Base-by-base conservation (phyloP, 2,329 filamentous ascomycete species). In the Xylaria sp. region DNA sequence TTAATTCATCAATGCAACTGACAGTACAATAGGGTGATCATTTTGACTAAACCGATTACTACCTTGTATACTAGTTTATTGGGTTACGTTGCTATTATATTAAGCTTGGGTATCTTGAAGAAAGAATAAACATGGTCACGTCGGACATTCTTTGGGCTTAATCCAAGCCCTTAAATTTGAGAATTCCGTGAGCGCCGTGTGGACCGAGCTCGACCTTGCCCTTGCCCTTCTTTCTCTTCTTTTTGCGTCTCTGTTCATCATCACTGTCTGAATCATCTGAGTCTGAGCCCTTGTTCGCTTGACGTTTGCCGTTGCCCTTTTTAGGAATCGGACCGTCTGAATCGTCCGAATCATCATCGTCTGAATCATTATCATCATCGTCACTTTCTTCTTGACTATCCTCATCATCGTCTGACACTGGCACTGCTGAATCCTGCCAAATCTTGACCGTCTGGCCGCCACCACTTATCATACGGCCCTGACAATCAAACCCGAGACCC, bases 401-500 rank as follows among this genome's bases (percentile, higher is more conserved):
- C 1, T 83, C 83, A 1, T 78, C 78, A 2, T 73, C 73, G 34
- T 78, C 75, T 1, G 82, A 83, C 25, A 86, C 84, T 2, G 84
- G 78, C 65, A 83, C 83, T n/a, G 86, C 83, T 68, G 90, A 87
- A 77, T 96, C 89, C 68, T 89, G 89, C 96, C 96, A 99, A 1
- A 98, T 90, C 80, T 97, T 97, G 70, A 99, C 87, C 0, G 90
- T 89, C 73, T 87, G 87, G 0, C 96, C 96, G 62, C 96, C 96
- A 12, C 93, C 94, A 75, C 90, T 97, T 73, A 99, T 93, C 84
- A 99, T 89, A 53, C 96, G 87, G 53, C 94, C 93, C 60, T 90
- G 89, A 59, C 91, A 90, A 80, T 98, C 96, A 71, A 98, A 97
- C 1, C 86, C 91, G 0, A 99, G 80, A 0, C 88, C 92, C 1